Evolutionary conservation across 1,139 yeast species (phyloP).

Genomic region (Candida pseudoviswanathii): DNA sequence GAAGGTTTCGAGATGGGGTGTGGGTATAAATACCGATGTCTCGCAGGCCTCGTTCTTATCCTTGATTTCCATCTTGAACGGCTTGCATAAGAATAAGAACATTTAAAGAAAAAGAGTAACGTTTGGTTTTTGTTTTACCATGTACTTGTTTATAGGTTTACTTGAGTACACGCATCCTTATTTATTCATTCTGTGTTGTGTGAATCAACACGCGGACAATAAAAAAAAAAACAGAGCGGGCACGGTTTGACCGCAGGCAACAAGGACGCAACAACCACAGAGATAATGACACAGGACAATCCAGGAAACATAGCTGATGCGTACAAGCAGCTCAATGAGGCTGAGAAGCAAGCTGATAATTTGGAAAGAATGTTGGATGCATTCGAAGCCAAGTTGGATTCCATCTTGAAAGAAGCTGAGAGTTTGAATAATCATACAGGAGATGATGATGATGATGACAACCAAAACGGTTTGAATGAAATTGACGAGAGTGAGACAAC

Average conservation of each 20-base stretch:
- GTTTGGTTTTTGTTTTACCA: background rate
- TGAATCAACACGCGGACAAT: background rate
- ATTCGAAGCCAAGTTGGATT: constrained; percentile 47
- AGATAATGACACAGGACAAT: constrained; percentile 25
- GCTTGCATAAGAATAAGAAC: constrained; percentile 26
- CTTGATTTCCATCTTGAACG: constrained; percentile 72
- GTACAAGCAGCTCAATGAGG: constrained; percentile 44
- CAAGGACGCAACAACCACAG: background rate
- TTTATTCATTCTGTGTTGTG: background rate
- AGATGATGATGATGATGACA: background rate
- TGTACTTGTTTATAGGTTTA: background rate
- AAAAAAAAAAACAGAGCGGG: background rate
- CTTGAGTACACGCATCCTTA: background rate
- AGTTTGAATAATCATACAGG: background rate
- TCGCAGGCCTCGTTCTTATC: constrained; percentile 80
- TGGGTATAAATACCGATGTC: constrained; percentile 91
- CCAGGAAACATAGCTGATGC: constrained; percentile 34
- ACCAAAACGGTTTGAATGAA: constrained; percentile 12
- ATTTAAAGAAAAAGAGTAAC: constrained; percentile 7
- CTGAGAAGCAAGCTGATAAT: constrained; percentile 44
- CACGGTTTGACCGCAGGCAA: background rate
- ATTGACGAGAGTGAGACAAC: background rate
- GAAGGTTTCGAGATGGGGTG: constrained; percentile 77
- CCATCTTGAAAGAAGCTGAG: constrained; percentile 46
- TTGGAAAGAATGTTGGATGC: constrained; percentile 48